Evolutionary conservation across 306 rosid genomes (phyloP).

Genomic region (Lathyrus tuberosus): DNA sequence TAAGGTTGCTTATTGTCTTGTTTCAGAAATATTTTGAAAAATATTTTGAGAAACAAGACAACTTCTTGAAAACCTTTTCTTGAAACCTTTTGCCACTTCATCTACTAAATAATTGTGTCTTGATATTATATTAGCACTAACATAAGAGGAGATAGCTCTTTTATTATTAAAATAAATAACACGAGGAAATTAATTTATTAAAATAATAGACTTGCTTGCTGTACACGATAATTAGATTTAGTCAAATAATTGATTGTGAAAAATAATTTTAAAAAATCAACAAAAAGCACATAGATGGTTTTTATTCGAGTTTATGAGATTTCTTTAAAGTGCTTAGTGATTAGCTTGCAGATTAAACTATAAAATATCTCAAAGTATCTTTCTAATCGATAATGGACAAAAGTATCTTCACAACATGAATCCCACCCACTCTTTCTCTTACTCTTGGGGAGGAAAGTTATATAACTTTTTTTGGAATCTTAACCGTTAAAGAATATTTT

Average conservation of each 20-base stretch:
- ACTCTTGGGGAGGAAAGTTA: background rate
- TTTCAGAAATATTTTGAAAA: too few species aligned
- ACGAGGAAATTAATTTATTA: too few species aligned
- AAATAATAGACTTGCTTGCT: slow-evolving; percentile 14
- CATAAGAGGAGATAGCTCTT: too few species aligned
- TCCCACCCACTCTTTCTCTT: slow-evolving; percentile 24
- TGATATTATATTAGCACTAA: background rate
- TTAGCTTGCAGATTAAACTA: slow-evolving; percentile 14
- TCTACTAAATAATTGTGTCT: background rate
- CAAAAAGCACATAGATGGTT: slow-evolving; percentile 17
- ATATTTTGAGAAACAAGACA: too few species aligned
- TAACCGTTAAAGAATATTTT: background rate
- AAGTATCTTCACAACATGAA: slow-evolving; percentile 27
- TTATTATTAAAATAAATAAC: too few species aligned
- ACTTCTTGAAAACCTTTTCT: too few species aligned
- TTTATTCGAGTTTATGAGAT: slow-evolving; percentile 12
- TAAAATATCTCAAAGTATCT: background rate
- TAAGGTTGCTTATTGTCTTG: too few species aligned
- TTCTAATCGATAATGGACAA: slow-evolving; percentile 24
- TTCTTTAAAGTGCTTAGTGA: slow-evolving; percentile 9
- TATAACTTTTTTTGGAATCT: background rate
- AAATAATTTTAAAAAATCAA: slow-evolving; percentile 1
- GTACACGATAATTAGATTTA: background rate
- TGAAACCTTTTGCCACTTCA: too few species aligned
- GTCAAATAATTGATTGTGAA: background rate